Base-by-base conservation (phyloP, 2,329 filamentous ascomycete genomes). In the Aureobasidium pullulans region DNA sequence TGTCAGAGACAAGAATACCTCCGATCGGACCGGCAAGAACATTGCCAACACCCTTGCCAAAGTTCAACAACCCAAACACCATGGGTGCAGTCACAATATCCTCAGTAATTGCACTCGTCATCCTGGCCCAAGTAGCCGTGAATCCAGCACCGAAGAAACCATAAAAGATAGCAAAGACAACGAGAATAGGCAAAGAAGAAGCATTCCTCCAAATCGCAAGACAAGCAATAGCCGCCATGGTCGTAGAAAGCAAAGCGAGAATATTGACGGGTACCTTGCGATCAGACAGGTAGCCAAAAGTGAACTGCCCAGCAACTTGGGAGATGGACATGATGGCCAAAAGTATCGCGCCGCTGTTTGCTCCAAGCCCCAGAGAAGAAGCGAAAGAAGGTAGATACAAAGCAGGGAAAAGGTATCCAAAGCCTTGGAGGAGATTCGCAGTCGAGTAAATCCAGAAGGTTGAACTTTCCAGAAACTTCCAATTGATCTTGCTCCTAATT, bases 131-230 rank as follows among this genome's bases (percentile, higher is more conserved):
- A n/a, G 65, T 34, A 2, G 66, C 67, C 2, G 73, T 75, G 57
- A 73, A 78, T 1, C 74, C 74, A 0, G 75, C 73, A 0, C 72
- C 76, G 43, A 77, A 78, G 39, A 78, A 68, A 3, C 77, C 77
- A 60, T 79, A 79, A 0, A 73, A 59, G 3, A 78, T 53, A 0
- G 69, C 68, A 53, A 79, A 79, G 1, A 75, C 63, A 19, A 70
- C 66, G 5, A 82, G 66, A 57, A 79, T 78, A 2, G 43, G 43
- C 1, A 47, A 15, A 10, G 23, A 32, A 10, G 13, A 8, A 1
- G 43, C 23, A 4, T 10, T 13, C 15, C 16, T 31, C 43, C 43
- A 47, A 6, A 47, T 4, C 2, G 13, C 43, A 1, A 47, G 28
- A 4, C 34, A 11, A 15, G 43, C 19, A 31, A 47, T 32, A 7